These are phyloP conservation scores for Cyclotella sp. DNA, from an alignment of 108 stramenopile genomes.

Conservation along the genomic window DNA sequence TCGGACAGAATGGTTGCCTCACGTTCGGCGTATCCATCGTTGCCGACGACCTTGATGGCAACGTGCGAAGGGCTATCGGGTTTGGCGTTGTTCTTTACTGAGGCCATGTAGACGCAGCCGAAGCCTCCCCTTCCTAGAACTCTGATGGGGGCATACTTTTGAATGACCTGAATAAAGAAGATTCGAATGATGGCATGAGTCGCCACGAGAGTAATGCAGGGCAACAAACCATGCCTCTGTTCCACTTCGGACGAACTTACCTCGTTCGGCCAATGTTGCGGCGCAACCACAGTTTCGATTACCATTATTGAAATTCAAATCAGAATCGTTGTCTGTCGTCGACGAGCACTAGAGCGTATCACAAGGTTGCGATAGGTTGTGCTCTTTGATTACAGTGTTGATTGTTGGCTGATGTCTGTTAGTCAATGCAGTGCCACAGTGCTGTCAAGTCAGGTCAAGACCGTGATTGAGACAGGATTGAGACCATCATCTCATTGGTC, in stretches of 20 bases:
- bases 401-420: no score
- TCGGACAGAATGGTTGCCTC: conserved; percentile 80
- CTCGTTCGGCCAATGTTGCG: neutral
- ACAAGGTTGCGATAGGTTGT: neutral
- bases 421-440: no score
- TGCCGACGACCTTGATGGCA: conserved; percentile 81
- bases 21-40: conserved; percentile 75
- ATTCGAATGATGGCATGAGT: neutral
- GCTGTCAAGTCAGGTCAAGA: no score
- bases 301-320: neutral
- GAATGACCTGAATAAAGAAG: conserved; percentile 40
- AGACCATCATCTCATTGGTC: no score
- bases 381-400: no score
- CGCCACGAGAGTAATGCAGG: neutral
- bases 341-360: neutral
- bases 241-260: neutral
- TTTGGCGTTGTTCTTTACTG: conserved; percentile 32
- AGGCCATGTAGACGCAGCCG: conserved; percentile 85
- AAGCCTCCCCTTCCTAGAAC: conserved; percentile 78
- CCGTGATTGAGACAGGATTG: no score
- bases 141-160: conserved; percentile 77
- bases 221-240: neutral
- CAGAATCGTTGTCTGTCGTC: neutral
- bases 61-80: conserved; percentile 54
- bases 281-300: neutral